Evolutionary conservation across 2,329 filamentous ascomycete species (phyloP).

Genomic region (Colletotrichum phormii): DNA sequence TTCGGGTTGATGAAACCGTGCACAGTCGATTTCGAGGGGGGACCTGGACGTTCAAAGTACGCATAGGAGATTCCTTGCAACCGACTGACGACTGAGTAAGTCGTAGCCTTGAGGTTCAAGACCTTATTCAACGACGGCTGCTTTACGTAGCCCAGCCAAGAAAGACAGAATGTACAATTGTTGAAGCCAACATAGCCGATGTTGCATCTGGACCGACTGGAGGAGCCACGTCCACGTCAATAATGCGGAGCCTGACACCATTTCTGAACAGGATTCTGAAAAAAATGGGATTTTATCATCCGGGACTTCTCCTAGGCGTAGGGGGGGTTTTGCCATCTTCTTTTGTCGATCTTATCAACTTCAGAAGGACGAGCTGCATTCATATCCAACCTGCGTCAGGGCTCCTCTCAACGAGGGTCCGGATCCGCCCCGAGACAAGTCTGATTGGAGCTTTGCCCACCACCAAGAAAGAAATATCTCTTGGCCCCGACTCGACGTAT

Average conservation of each 20-base stretch:
- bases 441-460: constrained; percentile 3
- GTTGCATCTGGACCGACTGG: constrained; percentile 11
- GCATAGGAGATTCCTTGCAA: constrained; percentile 6
- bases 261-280: background rate
- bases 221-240: constrained; percentile 8
- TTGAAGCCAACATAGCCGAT: background rate
- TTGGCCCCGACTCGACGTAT: background rate
- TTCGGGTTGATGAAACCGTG: constrained; percentile 31
- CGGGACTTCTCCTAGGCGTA: background rate
- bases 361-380: constrained; percentile 1
- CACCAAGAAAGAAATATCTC: background rate
- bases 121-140: constrained; percentile 19
- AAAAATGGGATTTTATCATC: background rate
- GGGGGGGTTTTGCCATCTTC: background rate
- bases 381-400: background rate
- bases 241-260: background rate
- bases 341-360: background rate
- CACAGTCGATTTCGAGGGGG: constrained; percentile 10
- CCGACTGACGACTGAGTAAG: constrained; percentile 11
- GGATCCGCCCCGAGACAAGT: background rate
- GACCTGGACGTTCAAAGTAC: background rate
- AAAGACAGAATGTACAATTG: background rate
- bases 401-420: background rate
- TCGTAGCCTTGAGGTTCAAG: background rate
- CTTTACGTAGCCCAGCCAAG: constrained; percentile 9